Evolutionary conservation across 495 filamentous ascomycete genomes (phyloP).

Genomic region (Physcia stellaris): DNA sequence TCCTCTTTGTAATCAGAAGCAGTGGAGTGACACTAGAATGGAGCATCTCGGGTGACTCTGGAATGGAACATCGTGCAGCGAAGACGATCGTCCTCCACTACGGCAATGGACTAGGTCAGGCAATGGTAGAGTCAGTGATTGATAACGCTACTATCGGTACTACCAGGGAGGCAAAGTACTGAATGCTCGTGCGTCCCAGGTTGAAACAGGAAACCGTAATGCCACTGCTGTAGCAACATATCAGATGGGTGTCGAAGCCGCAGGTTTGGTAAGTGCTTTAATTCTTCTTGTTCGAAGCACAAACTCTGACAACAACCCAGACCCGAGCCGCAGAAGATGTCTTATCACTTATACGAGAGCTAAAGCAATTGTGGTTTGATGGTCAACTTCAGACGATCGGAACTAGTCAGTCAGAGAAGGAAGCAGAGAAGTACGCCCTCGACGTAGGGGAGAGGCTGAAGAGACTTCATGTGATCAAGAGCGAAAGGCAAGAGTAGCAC

Average conservation of each 20-base stretch:
- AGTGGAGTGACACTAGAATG: not conserved
- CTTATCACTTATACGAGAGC: conserved; percentile 42
- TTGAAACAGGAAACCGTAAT: conserved; percentile 23
- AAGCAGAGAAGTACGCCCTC: conserved; percentile 38
- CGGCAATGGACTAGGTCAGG: no score
- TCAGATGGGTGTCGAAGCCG: conserved; percentile 50
- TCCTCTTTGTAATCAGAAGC: not conserved
- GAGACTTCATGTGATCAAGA: conserved; percentile 13
- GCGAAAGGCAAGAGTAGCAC: not conserved
- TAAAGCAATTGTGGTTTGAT: conserved; percentile 68
- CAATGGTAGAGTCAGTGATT: no score
- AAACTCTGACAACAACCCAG: conserved; percentile 19
- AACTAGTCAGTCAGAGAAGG: conserved; percentile 30
- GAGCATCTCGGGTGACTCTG: not conserved
- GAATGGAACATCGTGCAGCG: not conserved
- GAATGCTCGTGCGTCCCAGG: conserved; percentile 6
- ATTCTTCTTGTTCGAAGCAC: not conserved
- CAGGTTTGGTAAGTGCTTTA: conserved; percentile 37
- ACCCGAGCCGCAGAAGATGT: conserved; percentile 54
- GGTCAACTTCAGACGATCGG: conserved; percentile 54
- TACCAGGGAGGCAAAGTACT: not conserved
- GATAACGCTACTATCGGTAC: not conserved
- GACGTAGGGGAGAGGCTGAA: conserved; percentile 30
- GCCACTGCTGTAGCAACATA: conserved; percentile 43
- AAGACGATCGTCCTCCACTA: no score